Evolutionary conservation across 371 early-diverging fungal species (phyloP), one percentile per base, ranked within the genome.

Genomic region (Actinomucor elegans): DNA sequence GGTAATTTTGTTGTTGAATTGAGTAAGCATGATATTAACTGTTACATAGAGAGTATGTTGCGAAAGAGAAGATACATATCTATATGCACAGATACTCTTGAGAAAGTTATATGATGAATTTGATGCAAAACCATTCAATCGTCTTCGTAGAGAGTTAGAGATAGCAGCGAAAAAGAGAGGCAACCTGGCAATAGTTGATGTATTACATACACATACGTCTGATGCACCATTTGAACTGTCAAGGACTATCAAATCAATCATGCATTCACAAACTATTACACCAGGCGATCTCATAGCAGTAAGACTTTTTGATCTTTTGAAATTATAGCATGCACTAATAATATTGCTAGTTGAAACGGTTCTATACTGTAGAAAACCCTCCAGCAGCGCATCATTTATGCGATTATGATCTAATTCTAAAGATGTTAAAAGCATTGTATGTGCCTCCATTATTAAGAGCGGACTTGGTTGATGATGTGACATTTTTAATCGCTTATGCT

Each of bases 51-150:
- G 77, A 59, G 69, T 85, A 0, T 85, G 82, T 34, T 84, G 85
- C 58, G 85, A 80, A 52, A 73, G 79, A 57, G 84, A 89, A 58
- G 84, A 86, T 36, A 84, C 83, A 0, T 89, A 89, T 45, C 59
- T 89, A 27, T 77, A 81, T 40, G 79, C 86, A 4, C 87, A 85
- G 48, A 71, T 82, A 9, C 50, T 88, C 15, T 54, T 89, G 11
- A 60, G 70, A 48, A 59, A 74, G 14, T 70, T 86, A 15, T 59
- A 67, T 47, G 68, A 82, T 41, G 73, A 76, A 28, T 73, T 70
- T 15, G 77, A 83, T 14, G 79, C 73, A 4, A 48, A 62, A 14
- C 75, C 85, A 10, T 55, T 85, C n/a, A 64, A 58, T 44, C 71
- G 86, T 36, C 64, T 89, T 48, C 71, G 78, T 21, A 68, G 84